phyloP scores from a whole-genome alignment of 331 rosid species.

The Quercus tomentella region DNA sequence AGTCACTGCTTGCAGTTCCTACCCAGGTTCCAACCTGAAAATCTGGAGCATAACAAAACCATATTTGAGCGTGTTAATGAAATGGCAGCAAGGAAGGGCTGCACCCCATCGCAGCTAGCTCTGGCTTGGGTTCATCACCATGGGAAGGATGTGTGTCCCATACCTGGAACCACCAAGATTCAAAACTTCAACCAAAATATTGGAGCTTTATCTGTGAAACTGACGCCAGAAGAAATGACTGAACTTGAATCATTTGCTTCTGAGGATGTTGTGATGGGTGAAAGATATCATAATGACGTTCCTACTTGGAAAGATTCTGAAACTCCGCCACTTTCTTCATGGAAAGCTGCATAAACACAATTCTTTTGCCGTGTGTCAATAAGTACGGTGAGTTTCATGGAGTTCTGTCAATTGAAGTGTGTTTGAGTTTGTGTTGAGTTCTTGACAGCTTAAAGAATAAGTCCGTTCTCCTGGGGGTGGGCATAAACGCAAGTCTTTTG shows the following conservation, averaged over 20 bases:
- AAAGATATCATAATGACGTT: background rate
- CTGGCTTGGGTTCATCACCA: constrained; percentile 78
- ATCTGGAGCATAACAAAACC: background rate
- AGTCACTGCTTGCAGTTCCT: background rate
- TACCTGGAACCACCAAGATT: constrained; percentile 31
- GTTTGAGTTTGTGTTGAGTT: no score
- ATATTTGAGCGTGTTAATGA: background rate
- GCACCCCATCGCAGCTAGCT: constrained; percentile 53
- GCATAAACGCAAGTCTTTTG: no score
- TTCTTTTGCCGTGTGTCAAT: background rate
- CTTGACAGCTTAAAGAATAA: no score
- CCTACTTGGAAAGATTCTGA: constrained; percentile 53
- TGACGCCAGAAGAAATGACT: constrained; percentile 53
- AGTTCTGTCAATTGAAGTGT: no score
- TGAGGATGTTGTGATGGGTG: constrained; percentile 55
- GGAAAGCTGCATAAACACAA: constrained; percentile 32
- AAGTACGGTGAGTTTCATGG: no score
- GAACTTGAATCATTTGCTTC: constrained; percentile 55
- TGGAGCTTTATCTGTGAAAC: constrained; percentile 53
- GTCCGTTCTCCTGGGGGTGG: no score
- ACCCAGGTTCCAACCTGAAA: background rate
- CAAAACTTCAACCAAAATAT: constrained; percentile 56
- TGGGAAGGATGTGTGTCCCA: constrained; percentile 68
- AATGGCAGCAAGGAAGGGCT: background rate
- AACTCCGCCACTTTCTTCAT: constrained; percentile 65